Evolutionary conservation across 495 filamentous ascomycete genomes (phyloP), one percentile per base, ranked within the genome.

Genomic region (Elaphomyces granulatus): DNA sequence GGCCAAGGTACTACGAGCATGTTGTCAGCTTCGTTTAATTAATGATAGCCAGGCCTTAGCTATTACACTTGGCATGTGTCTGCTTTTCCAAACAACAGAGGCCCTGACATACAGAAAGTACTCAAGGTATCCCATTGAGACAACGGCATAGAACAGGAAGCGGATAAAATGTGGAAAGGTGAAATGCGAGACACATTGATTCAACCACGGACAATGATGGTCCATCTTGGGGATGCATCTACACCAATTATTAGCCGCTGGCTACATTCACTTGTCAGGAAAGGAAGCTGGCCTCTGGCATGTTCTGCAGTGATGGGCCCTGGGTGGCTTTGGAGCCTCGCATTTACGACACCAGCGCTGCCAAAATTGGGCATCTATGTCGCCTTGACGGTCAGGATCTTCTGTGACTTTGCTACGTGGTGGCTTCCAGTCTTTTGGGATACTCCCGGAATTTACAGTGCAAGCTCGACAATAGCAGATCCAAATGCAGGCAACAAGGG

Each of bases 151-250:
- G 53, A 82, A 67, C 16, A 95, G 61, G 58, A 95, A 94, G 37
- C 87, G 87, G 12, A 90, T 54, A 58, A 93, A 94, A 59, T 93
- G 79, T 8, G 87, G 87, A 51, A 88, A 81, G 9, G 87, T 92
- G 38, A 78, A 75, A 54, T 93, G 72, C 2, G 87, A 94, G 32
- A 96, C 85, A 60, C 90, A 98, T 55, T 92, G 95, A 32, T 66
- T 61, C 1, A 87, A 95, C 90, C 90, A 98, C 0, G 90, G 87
- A 52, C 90, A 98, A 62, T 98, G 90, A 59, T 98, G 90, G 65
- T 98, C 90, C 92, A 98, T 96, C 55, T 83, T 87, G 1, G 87
- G 82, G 43, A 96, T 79, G 59, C 90, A 98, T 56, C 80, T 85
- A 41, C 15, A 26, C 16, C 15, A 17, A 21, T 6, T 42, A 20